Conservation (phyloP, 2,329 filamentous ascomycete species). For the Zymoseptoria ardabiliae region DNA sequence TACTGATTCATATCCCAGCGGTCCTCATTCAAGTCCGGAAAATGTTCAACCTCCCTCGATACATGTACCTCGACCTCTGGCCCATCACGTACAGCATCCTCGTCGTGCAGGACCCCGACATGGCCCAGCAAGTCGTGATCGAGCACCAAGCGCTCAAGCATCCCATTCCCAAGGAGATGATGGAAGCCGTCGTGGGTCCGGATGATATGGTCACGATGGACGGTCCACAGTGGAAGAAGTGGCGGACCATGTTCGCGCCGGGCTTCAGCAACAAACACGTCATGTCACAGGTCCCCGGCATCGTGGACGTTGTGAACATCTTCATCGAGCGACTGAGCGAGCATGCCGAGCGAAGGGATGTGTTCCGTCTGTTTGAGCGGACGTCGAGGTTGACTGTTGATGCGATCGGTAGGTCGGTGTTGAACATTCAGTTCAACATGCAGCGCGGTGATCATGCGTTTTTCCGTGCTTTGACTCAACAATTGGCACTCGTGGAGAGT, state of each 20-base stretch:
- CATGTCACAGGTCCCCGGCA: conserved; percentile 32
- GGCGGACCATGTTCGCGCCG: conserved; percentile 38
- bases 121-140: conserved; percentile 14
- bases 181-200: conserved; percentile 15
- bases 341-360: conserved; percentile 29
- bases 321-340: conserved; percentile 30
- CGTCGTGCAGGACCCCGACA: conserved; percentile 14
- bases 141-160: conserved; percentile 13
- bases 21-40: conserved; percentile 5
- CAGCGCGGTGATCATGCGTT: conserved; percentile 31
- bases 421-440: conserved; percentile 32
- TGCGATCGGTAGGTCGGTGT: conserved; percentile 35
- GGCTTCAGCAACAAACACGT: conserved; percentile 34
- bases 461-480: conserved; percentile 31
- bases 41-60: conserved; percentile 15
- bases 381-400: conserved; percentile 36
- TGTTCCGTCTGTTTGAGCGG: conserved; percentile 36
- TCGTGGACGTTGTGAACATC: conserved; percentile 30
- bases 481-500: conserved; percentile 22
- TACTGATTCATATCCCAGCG: background rate
- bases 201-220: conserved; percentile 28
- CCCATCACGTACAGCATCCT: conserved; percentile 15
- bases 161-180: conserved; percentile 5
- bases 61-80: conserved; percentile 20
- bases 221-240: conserved; percentile 37